Evolutionary conservation across 2,329 filamentous ascomycete genomes (phyloP), one percentile per base, ranked within the genome.

Genomic region (Microcera coccophila): DNA sequence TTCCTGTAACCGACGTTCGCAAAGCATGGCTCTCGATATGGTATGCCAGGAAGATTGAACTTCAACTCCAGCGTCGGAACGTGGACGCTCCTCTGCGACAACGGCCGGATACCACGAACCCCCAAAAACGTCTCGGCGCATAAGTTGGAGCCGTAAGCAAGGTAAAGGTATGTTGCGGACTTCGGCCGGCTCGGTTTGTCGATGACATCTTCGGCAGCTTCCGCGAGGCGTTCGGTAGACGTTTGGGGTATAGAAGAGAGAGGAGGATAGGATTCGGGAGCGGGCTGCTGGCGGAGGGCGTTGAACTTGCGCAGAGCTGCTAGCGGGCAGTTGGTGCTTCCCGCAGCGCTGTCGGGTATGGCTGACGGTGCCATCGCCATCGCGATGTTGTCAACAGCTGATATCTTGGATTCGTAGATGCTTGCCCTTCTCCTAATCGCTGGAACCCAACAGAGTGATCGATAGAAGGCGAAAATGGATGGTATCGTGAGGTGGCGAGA

Each of bases 141-240:
- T 48, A 97, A 78, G 63, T 97, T 97, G 39, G 90, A 95, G 53
- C 91, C 93, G 62, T 96, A 97, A 10, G 90, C 91, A 17, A 91
- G 79, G 63, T 91, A 91, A 39, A 90, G 76, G 19, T 90, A 74
- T 1, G 85, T 85, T 12, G 55, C 53, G 5, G 53, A 37, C n/a
- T 44, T 41, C 31, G 54, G 40, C 22, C 54, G 37, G 33, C 60
- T 47, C 33, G 55, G 38, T 34, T 54, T 42, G 24, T 58, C 16
- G 48, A 54, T 12, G 33, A 52, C 37, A 37, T 57, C 52, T 29
- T 59, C 55, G 18, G 59, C 48, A n/a, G 60, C 62, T 32, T 58
- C 52, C 12, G 55, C 56, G 5, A 68, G 50, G 2, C 65, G 58
- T 28, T 52, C 44, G 11, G 39, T 5, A 4, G 62, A 60, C 4